phyloP scores from a whole-genome alignment of 441 rosid genomes.

The Pelargonium fulgidum region DNA sequence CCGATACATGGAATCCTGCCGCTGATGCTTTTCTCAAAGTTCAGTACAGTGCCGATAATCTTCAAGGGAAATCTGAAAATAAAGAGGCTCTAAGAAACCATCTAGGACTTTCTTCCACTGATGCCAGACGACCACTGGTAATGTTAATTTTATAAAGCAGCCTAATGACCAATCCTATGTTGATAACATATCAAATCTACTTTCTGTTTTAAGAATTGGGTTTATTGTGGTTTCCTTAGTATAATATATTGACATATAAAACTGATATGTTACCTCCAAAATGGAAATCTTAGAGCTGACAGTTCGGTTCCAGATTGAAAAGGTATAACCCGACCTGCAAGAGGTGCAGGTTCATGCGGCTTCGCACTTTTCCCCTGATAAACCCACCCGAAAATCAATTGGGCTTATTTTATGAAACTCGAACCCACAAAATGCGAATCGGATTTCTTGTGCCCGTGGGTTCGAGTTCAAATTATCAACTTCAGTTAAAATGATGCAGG shows the following conservation, averaged over 20 bases:
- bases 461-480: no score
- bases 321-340: no score
- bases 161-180: background rate
- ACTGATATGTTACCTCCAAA: background rate
- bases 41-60: slow-evolving; percentile 66
- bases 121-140: slow-evolving; percentile 72
- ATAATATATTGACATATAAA: background rate
- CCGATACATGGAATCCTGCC: slow-evolving; percentile 89
- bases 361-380: no score
- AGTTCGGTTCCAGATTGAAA: no score
- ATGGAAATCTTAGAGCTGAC: no score
- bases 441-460: no score
- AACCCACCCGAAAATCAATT: no score
- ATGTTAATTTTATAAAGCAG: slow-evolving; percentile 16
- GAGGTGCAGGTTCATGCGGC: no score
- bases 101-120: slow-evolving; percentile 67
- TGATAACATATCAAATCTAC: background rate
- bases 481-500: background rate
- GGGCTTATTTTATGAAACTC: no score
- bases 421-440: no score
- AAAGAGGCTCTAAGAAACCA: slow-evolving; percentile 54
- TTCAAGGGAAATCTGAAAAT: slow-evolving; percentile 83
- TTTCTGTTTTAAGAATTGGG: background rate
- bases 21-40: slow-evolving; percentile 65
- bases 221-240: background rate